A percentile compares a stretch with the other conserved stretches of the same genome.
phyloP scores from a whole-genome alignment of 352 stramenopile genomes.

The Phytophthora colocasiae region DNA sequence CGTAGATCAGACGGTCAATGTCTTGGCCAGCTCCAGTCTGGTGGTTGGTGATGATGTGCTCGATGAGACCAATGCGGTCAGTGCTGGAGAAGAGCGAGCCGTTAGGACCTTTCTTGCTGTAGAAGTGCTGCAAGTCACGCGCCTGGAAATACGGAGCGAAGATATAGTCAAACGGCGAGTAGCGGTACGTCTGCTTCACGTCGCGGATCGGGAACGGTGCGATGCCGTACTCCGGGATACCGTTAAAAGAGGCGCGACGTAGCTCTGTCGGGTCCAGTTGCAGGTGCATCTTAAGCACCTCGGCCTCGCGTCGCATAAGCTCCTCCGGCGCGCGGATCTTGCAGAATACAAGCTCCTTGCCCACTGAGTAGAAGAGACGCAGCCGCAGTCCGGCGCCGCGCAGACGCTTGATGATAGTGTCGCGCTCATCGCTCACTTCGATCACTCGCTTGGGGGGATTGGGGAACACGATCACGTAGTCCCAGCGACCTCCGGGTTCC shows the following conservation, averaged over 20 bases:
- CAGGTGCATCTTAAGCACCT: conserved; percentile 79
- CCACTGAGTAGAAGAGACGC: conserved; percentile 78
- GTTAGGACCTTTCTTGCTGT: conserved; percentile 61
- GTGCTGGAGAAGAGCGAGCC: conserved; percentile 80
- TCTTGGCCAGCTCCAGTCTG: conserved; percentile 68
- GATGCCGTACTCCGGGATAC: conserved; percentile 75
- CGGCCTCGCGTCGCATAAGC: conserved; percentile 72
- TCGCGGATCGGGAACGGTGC: conserved; percentile 84
- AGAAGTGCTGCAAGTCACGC: conserved; percentile 73
- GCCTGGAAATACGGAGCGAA: conserved; percentile 84
- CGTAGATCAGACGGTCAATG: conserved; percentile 79
- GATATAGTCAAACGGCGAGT: conserved; percentile 87
- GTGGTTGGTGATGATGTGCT: conserved; percentile 87
- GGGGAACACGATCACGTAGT: conserved; percentile 89
- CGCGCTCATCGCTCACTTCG: conserved; percentile 67
- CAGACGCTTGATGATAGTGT: conserved; percentile 82
- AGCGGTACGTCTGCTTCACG: conserved; percentile 79
- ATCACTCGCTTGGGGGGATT: conserved; percentile 72
- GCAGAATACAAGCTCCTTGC: conserved; percentile 77
- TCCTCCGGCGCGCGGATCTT: conserved; percentile 83
- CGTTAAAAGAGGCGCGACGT: conserved; percentile 65
- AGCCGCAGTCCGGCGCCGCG: conserved; percentile 67
- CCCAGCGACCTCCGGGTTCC: conserved; percentile 59
- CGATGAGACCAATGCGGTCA: conserved; percentile 80
- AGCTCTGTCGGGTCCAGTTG: conserved; percentile 73